Percentiles rank a stretch among this genome's conserved stretches.
Evolutionary conservation across 176 grass and related monocot genomes (phyloP).

Genomic region (Paspalum notatum): DNA sequence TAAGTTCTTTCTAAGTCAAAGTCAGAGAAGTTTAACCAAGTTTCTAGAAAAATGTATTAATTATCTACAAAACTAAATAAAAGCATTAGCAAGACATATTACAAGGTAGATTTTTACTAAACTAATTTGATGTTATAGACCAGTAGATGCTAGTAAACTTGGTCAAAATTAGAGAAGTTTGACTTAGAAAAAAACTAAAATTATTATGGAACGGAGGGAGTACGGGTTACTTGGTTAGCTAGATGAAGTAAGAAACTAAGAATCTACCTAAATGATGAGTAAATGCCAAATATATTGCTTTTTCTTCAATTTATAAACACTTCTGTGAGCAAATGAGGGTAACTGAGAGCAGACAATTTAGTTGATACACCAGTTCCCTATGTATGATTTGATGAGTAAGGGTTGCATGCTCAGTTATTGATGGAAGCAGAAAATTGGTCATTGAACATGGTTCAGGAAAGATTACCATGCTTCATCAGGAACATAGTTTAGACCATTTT

Average conservation of each 20-base stretch:
- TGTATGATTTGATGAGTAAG: slow-evolving; percentile 1
- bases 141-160: too few species aligned
- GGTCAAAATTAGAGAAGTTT: too few species aligned
- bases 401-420: background rate
- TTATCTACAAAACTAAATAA: background rate
- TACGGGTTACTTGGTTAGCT: background rate
- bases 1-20: too few species aligned
- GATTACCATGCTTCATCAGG: background rate
- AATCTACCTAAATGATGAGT: background rate
- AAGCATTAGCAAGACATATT: too few species aligned
- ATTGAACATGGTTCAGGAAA: background rate
- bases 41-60: background rate
- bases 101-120: too few species aligned
- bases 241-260: background rate
- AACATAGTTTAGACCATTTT: background rate
- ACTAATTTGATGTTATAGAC: too few species aligned
- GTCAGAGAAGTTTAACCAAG: too few species aligned
- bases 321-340: background rate
- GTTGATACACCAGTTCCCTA: background rate
- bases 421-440: background rate
- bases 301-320: background rate
- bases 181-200: too few species aligned
- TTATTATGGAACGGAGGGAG: too few species aligned
- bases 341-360: background rate
- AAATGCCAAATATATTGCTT: background rate